Evolutionary conservation across 2,329 filamentous ascomycete species (phyloP).

Genomic region (Alternaria burnsii): DNA sequence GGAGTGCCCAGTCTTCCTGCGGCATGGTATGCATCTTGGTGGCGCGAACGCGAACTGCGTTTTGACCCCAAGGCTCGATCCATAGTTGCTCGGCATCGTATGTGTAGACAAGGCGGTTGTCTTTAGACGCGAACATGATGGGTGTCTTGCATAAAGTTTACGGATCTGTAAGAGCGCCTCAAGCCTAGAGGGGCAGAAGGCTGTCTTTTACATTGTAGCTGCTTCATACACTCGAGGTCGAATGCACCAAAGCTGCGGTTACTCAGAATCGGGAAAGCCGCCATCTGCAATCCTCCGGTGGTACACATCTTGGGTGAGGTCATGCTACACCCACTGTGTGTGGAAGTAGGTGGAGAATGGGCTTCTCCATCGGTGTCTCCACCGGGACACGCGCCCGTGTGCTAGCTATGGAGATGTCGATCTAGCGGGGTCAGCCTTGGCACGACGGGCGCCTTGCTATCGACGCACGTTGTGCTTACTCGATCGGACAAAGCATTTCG

Average conservation of each 20-base stretch:
- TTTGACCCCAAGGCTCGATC: conserved; percentile 60
- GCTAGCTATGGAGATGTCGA: background rate
- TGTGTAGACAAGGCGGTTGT: conserved; percentile 62
- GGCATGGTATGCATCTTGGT: conserved; percentile 51
- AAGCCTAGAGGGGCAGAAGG: background rate
- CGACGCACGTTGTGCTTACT: background rate
- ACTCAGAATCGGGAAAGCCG: conserved; percentile 1
- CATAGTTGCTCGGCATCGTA: conserved; percentile 60
- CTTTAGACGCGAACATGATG: conserved; percentile 8
- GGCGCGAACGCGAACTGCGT: conserved; percentile 59
- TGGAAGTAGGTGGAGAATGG: conserved; percentile 1
- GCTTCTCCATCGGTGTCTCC: conserved; percentile 10
- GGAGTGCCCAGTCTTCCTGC: conserved; percentile 38
- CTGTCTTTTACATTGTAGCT: conserved; percentile 5
- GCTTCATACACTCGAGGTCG: background rate
- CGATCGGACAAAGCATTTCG: background rate
- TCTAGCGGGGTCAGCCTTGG: conserved; percentile 3
- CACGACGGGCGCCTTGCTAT: background rate
- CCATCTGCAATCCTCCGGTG: background rate
- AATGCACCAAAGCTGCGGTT: background rate
- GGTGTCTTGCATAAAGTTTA: background rate
- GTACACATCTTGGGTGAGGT: background rate
- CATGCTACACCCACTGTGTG: background rate
- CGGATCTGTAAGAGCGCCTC: too few species aligned
- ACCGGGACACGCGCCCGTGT: conserved; percentile 6